phyloP scores from a whole-genome alignment of 1,284 basidiomycete species.

The Cutaneotrichosporon cavernicola region DNA sequence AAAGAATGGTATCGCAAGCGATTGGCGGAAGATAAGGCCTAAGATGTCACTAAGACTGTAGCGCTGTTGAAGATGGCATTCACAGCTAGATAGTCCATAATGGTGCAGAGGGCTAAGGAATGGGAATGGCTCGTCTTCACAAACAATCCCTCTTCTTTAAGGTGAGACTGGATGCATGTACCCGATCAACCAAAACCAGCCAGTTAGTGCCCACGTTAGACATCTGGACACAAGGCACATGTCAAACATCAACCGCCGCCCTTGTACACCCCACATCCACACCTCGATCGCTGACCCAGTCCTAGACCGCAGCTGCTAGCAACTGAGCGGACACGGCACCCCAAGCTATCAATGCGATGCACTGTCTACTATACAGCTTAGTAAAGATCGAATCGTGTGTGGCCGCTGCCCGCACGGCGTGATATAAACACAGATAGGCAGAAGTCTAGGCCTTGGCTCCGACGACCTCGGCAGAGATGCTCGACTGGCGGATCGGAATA shows the following conservation, averaged over 20 bases:
- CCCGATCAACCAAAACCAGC: too few species aligned
- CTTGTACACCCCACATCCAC: background rate
- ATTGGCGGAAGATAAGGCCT: too few species aligned
- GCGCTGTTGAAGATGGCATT: too few species aligned
- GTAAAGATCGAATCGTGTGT: conserved; percentile 2
- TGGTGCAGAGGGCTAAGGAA: too few species aligned
- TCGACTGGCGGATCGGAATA: background rate
- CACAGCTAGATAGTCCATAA: too few species aligned
- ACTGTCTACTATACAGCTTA: conserved; percentile 12
- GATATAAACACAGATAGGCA: background rate
- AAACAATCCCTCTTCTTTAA: too few species aligned
- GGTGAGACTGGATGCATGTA: too few species aligned
- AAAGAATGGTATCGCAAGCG: too few species aligned
- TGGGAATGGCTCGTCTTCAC: too few species aligned
- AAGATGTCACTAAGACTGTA: too few species aligned
- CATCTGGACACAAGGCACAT: background rate
- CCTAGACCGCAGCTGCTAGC: background rate
- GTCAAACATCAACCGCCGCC: background rate
- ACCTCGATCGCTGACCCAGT: background rate
- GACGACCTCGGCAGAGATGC: background rate
- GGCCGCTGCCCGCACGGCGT: background rate
- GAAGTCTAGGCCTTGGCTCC: background rate
- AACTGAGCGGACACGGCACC: background rate
- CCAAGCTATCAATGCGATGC: conserved; percentile 6
- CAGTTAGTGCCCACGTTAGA: background rate